Evolutionary conservation across 2,329 filamentous ascomycete species (phyloP).

Genomic region (Phyllosticta citrichinensis): DNA sequence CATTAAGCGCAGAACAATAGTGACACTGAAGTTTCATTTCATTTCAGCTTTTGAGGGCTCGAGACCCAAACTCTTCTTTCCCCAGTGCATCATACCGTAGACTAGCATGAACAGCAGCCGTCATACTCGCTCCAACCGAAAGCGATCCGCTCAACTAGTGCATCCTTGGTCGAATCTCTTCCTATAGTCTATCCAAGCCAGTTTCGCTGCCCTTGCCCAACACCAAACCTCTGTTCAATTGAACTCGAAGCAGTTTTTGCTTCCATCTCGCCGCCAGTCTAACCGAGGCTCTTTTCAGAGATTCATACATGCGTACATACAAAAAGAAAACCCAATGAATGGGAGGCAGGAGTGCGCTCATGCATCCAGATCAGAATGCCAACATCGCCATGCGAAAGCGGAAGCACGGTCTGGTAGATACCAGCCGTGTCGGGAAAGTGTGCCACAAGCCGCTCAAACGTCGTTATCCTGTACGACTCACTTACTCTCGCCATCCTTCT

Average conservation of each 20-base stretch:
- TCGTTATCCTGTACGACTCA: not conserved
- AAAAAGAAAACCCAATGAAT: not conserved
- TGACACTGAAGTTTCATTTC: no score
- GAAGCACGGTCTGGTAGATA: not conserved
- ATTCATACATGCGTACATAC: not conserved
- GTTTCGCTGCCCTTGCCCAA: not conserved
- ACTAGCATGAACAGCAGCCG: not conserved
- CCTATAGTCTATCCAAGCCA: not conserved
- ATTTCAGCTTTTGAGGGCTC: no score
- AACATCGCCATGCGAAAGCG: not conserved
- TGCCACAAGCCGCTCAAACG: not conserved
- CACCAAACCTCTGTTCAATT: not conserved
- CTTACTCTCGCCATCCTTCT: conserved; percentile 3
- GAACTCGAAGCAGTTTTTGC: not conserved
- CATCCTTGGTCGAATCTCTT: not conserved
- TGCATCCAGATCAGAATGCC: not conserved
- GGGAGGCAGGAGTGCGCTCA: not conserved
- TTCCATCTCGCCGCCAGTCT: not conserved
- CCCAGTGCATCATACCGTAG: no score
- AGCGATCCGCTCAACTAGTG: not conserved
- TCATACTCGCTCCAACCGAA: not conserved
- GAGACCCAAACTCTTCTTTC: no score
- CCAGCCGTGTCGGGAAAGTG: not conserved
- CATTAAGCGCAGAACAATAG: no score
- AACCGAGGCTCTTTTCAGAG: not conserved